A percentile compares a stretch with the other conserved stretches of the same genome.
phyloP scores from a whole-genome alignment of 441 rosid species.

The Gossypium aridum region DNA sequence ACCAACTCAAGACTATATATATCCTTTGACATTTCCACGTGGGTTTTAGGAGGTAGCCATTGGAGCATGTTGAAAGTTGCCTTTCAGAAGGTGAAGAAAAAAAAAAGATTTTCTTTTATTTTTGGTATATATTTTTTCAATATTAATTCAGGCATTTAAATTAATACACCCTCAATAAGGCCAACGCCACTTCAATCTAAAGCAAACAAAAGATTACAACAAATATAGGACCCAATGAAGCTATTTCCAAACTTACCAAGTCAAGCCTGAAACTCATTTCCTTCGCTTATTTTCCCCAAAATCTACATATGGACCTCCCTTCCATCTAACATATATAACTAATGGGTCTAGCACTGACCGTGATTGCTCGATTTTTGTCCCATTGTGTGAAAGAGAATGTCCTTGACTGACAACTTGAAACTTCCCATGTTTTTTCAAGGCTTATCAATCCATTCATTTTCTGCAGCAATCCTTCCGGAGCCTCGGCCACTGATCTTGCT shows the following conservation, averaged over 20 bases:
- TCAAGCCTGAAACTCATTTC: conserved; percentile 35
- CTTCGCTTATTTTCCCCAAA: conserved; percentile 42
- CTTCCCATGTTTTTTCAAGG: conserved; percentile 8
- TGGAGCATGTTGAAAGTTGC: conserved; percentile 13
- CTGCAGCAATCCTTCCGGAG: conserved; percentile 75
- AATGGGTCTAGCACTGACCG: conserved; percentile 22
- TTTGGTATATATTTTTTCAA: not conserved
- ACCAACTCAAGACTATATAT: not conserved
- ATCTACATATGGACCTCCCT: conserved; percentile 26
- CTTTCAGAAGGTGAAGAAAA: not conserved
- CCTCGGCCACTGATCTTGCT: conserved; percentile 74
- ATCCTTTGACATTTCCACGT: not conserved
- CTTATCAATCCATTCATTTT: conserved; percentile 61
- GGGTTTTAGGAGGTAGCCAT: conserved; percentile 9
- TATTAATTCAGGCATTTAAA: not conserved
- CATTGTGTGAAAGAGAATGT: not conserved
- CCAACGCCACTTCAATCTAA: conserved; percentile 33
- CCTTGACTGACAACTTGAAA: conserved; percentile 1
- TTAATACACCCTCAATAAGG: conserved; percentile 18
- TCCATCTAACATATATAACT: conserved; percentile 10
- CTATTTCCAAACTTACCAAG: conserved; percentile 48
- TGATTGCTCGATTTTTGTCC: conserved; percentile 1
- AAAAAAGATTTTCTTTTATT: conserved; percentile 8
- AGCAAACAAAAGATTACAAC: conserved; percentile 40
- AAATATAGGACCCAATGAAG: conserved; percentile 22